Evolutionary conservation across 2,329 filamentous ascomycete species (phyloP).

Genomic region (Nemania serpens): DNA sequence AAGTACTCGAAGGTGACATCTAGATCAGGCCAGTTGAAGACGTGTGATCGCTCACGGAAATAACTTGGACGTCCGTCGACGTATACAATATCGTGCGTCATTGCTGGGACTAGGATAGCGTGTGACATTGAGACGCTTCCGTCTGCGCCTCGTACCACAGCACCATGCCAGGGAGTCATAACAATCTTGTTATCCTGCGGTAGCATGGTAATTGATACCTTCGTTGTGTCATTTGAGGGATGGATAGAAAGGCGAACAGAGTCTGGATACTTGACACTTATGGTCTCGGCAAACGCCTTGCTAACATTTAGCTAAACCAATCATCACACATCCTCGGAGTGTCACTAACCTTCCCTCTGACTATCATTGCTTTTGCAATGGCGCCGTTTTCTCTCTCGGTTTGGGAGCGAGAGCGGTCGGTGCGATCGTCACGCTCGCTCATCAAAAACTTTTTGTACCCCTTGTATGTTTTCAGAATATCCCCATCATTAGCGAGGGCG

Average conservation of each 20-base stretch:
- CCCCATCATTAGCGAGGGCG: conserved; percentile 22
- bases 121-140: conserved; percentile 23
- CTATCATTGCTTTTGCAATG: conserved; percentile 28
- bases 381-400: conserved; percentile 24
- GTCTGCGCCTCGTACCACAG: conserved; percentile 15
- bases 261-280: conserved; percentile 19
- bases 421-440: conserved; percentile 21
- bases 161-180: conserved; percentile 29
- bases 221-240: conserved; percentile 22
- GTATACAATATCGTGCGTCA: conserved; percentile 48
- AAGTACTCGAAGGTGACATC: conserved; percentile 49
- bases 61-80: conserved; percentile 51
- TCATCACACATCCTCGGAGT: not conserved
- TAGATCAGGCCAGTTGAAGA: conserved; percentile 48
- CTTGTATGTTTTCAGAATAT: conserved; percentile 23
- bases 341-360: conserved; percentile 23
- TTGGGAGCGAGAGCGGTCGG: conserved; percentile 22
- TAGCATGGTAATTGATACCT: conserved; percentile 25
- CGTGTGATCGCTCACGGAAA: conserved; percentile 53
- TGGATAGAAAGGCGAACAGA: conserved; percentile 26
- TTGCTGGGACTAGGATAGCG: conserved; percentile 24
- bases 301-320: not conserved
- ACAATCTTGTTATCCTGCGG: conserved; percentile 25
- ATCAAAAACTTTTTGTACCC: conserved; percentile 28
- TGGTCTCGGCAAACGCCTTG: conserved; percentile 25